A percentile compares a stretch with the other conserved stretches of the same genome.
Conservation (phyloP, 768 basidiomycete species). For the Boletus subcaerulescens region DNA sequence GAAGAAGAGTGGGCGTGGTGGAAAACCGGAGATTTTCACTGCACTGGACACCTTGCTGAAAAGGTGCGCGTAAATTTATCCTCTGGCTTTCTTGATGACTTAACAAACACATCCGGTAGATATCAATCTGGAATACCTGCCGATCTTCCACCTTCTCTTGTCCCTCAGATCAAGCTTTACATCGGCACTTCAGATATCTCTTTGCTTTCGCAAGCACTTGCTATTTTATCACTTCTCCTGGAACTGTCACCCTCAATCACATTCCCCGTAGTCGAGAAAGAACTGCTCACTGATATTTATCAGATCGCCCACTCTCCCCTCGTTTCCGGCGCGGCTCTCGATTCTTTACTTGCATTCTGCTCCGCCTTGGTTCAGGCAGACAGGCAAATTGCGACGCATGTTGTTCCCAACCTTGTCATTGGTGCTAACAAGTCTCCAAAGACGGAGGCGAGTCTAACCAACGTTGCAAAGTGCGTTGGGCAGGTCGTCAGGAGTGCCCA, state of each 20-base stretch:
- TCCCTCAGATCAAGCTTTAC: constrained; percentile 74
- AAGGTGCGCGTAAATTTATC: constrained; percentile 41
- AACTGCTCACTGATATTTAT: constrained; percentile 64
- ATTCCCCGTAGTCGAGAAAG: constrained; percentile 76
- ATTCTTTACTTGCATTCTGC: constrained; percentile 82
- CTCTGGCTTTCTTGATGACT: not conserved
- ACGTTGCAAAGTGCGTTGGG: constrained; percentile 84
- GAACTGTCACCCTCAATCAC: constrained; percentile 62
- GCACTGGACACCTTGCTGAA: constrained; percentile 71
- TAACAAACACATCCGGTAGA: constrained; percentile 25
- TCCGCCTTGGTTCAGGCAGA: constrained; percentile 80
- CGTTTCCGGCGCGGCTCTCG: constrained; percentile 72
- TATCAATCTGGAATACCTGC: constrained; percentile 49
- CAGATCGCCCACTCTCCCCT: constrained; percentile 74
- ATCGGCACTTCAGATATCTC: constrained; percentile 75
- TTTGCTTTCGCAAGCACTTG: constrained; percentile 69
- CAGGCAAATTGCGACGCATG: constrained; percentile 73
- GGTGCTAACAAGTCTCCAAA: constrained; percentile 63
- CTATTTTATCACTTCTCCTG: constrained; percentile 64
- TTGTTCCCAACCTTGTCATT: constrained; percentile 73
- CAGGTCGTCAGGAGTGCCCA: constrained; percentile 73
- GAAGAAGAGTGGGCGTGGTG: constrained; percentile 72
- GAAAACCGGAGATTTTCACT: constrained; percentile 77
- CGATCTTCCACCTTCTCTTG: constrained; percentile 57
- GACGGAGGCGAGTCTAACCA: constrained; percentile 52